Base-by-base conservation (phyloP, 2,329 filamentous ascomycete species). In the Claviceps sp. region DNA sequence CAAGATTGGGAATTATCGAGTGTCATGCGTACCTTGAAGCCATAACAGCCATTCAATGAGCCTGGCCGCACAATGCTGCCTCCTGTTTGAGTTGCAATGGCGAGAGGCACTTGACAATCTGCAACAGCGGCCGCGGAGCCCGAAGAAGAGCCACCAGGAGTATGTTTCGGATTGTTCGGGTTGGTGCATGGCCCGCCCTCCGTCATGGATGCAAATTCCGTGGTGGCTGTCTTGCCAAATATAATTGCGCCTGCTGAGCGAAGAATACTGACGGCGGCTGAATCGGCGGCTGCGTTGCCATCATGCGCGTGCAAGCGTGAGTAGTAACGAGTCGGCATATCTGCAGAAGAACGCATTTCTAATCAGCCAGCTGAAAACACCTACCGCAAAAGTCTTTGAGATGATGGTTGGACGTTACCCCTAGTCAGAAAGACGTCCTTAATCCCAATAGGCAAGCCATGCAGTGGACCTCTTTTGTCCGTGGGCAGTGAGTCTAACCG, bases 81-180 rank as follows among this genome's bases (percentile, higher is more conserved):
- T 2, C 76, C 78, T 0, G 82, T 87, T 59, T 86, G 82, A 0
- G 82, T 83, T 0, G 81, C 83, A 0, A 86, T 65, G 0, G 68
- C 74, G 11, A 86, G 58, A 0, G 81, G 78, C 0, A 74, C 75
- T 55, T 86, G 82, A 50, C 76, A 75, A 55, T 86, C 83, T 6
- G 69, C 82, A 0, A 86, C 81, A 0, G 79, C 81, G 0, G 82
- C 81, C 0, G 72, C 83, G 0, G 82, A 85, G 0, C 83, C 83
- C 0, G 80, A 79, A 0, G 80, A 85, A 0, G 82, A 85, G 45
- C 83, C 83, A 1, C 83, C 83, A 0, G 83, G 82, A 0, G 82
- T 85, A 4, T 84, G 74, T 0, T 71, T 72, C 1, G 68, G 62
- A 61, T 86, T 81, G 56, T 88, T 86, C 0, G 82, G 79, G 60